Percentiles rank a stretch among this genome's conserved stretches.
These are phyloP conservation scores for Smallanthus sonchifolius DNA, from an alignment of 129 eudicot genomes.

Conservation along the genomic window DNA sequence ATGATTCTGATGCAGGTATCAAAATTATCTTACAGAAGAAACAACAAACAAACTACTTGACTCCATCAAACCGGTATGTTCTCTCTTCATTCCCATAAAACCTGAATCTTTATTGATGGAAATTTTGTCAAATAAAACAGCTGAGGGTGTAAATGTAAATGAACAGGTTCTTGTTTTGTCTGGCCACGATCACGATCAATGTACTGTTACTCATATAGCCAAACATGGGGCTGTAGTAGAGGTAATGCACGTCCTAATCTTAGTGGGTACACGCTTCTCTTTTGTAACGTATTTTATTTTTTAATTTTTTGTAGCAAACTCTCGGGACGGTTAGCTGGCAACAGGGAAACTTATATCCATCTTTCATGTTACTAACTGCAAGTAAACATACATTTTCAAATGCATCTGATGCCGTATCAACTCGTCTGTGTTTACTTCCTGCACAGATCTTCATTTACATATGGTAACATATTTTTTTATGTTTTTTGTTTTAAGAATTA, in stretches of 20 bases:
- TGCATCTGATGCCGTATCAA: conserved; percentile 40
- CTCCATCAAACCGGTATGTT: conserved; percentile 69
- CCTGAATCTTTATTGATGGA: conserved; percentile 3
- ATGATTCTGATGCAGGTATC: conserved; percentile 60
- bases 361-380: conserved; percentile 81
- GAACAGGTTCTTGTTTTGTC: conserved; percentile 78
- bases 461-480: conserved; percentile 48
- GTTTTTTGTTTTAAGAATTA: conserved; percentile 5
- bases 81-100: conserved; percentile 16
- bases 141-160: conserved; percentile 8
- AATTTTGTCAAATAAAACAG: background rate
- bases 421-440: conserved; percentile 81
- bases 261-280: background rate
- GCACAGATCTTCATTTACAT: conserved; percentile 61
- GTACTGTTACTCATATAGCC: conserved; percentile 64
- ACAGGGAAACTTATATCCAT: conserved; percentile 84
- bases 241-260: conserved; percentile 41
- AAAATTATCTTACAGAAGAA: conserved; percentile 67
- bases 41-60: conserved; percentile 58
- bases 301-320: conserved; percentile 63
- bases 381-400: conserved; percentile 42
- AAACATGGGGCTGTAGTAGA: conserved; percentile 63
- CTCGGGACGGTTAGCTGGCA: conserved; percentile 97
- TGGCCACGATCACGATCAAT: conserved; percentile 98
- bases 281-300: background rate